Base-by-base conservation (phyloP, 352 stramenopile genomes). In the Phytopythium delawarense region DNA sequence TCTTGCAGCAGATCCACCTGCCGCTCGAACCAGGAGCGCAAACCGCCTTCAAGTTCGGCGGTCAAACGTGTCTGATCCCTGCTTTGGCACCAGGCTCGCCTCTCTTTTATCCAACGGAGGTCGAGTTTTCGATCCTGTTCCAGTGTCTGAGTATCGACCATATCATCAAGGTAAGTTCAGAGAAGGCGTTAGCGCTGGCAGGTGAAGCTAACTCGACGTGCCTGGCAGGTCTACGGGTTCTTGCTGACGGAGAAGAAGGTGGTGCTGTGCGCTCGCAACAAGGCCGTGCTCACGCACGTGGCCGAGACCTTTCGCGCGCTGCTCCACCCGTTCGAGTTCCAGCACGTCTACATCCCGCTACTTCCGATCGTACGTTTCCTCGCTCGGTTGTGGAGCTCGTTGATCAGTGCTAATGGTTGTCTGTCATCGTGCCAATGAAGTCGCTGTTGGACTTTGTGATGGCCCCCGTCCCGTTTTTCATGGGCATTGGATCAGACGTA, bases 321-420 rank as follows among this genome's bases (percentile, higher is more conserved):
- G 46, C 63, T 89, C 0, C 66, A 84, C 51, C 83, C 83, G 6
- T 89, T 92, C 30, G 79, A 87, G 25, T 88, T 66, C 18, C 83
- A 89, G 66, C 75, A 87, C 40, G 83, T 92, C 12, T 92, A 92
- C 60, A 89, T 92, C 20, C 83, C 83, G 0, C 68, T 91, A 28
- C 71, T 92, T 56, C 18, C 46, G 6, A 56, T 42, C 16, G 37
- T 63, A 30, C 12, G 46, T 25, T 25, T 7, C 4, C 15, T 8
- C 8, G 6, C n/a, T 48, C 9, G 7, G 5, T 18, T 35, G 6
- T 25, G 57, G 15, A 20, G 7, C 4, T 57, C 55, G 5, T 28
- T 60, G 8, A 34, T 28, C 37, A 39, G 3, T 46, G 40, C 32
- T 58, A 39, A 56, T 13, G 18, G 12, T 25, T 8, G 8, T 50